These are phyloP conservation scores for Kwoniella newhampshirensis DNA, from an alignment of 768 basidiomycete genomes.

Conservation along the genomic window DNA sequence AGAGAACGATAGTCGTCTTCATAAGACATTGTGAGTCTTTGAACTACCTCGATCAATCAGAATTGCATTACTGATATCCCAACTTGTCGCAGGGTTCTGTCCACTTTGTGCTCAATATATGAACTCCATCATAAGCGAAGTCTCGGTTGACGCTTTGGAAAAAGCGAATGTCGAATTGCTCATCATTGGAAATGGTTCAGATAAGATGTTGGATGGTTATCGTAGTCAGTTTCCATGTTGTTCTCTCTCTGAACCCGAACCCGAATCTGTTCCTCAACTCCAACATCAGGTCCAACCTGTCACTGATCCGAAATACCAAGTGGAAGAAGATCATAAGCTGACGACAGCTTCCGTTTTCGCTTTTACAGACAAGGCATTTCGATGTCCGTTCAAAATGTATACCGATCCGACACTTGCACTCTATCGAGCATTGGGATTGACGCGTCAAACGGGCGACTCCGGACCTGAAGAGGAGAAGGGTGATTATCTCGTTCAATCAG, in stretches of 20 bases:
- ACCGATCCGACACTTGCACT: conserved; percentile 71
- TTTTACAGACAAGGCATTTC: conserved; percentile 63
- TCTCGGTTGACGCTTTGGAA: conserved; percentile 59
- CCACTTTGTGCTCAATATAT: conserved; percentile 86
- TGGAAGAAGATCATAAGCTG: background rate
- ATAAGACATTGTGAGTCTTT: conserved; percentile 87
- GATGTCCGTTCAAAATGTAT: conserved; percentile 70
- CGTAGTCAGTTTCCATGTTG: conserved; percentile 56
- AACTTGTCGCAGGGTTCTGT: conserved; percentile 60
- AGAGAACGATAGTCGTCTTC: conserved; percentile 72
- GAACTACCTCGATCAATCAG: conserved; percentile 22
- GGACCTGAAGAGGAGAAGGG: conserved; percentile 58
- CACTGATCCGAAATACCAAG: background rate
- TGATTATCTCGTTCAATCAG: conserved; percentile 66
- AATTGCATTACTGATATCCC: background rate
- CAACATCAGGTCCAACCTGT: background rate
- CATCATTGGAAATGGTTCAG: conserved; percentile 76
- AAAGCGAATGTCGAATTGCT: conserved; percentile 63
- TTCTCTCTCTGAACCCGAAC: background rate
- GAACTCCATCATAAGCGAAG: conserved; percentile 62
- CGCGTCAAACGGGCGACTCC: conserved; percentile 57
- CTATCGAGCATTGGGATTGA: conserved; percentile 77
- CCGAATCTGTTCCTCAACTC: background rate
- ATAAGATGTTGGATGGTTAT: conserved; percentile 74
- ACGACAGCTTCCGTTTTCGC: background rate